These are phyloP conservation scores for Hypoxylon cercidicola DNA, from an alignment of 495 filamentous ascomycete species.

Conservation along the genomic window DNA sequence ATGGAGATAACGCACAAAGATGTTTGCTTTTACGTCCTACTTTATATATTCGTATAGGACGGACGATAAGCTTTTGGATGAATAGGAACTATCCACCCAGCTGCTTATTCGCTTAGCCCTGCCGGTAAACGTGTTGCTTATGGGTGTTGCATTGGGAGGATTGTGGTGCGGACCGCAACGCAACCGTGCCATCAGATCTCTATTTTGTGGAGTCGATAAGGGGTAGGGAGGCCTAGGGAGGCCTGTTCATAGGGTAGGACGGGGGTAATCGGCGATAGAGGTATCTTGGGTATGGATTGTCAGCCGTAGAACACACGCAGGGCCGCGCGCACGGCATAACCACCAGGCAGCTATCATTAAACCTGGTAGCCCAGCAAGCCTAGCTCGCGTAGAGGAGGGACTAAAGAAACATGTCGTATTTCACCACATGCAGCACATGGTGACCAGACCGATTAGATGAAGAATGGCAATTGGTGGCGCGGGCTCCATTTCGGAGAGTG, in stretches of 20 bases:
- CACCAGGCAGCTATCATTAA: no score
- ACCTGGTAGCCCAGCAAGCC: background rate
- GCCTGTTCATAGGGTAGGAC: background rate
- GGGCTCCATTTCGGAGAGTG: background rate
- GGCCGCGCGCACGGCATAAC: no score
- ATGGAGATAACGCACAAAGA: no score
- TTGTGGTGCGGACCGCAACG: background rate
- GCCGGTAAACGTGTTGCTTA: no score
- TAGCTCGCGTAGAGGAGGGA: background rate
- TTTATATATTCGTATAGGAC: no score
- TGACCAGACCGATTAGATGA: background rate
- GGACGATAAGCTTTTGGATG: no score
- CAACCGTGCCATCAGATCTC: slow-evolving; percentile 3
- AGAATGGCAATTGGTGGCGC: background rate
- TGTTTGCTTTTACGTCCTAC: no score
- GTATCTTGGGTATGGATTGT: background rate
- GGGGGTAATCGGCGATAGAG: background rate
- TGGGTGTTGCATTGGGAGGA: no score
- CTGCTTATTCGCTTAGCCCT: no score
- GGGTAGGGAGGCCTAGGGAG: no score
- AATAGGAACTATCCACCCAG: no score
- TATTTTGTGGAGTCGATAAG: background rate
- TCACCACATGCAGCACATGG: background rate
- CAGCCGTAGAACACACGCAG: background rate
- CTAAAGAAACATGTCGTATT: background rate